Conservation (phyloP, 140 eudicot species). For the Senecio squalidus region DNA sequence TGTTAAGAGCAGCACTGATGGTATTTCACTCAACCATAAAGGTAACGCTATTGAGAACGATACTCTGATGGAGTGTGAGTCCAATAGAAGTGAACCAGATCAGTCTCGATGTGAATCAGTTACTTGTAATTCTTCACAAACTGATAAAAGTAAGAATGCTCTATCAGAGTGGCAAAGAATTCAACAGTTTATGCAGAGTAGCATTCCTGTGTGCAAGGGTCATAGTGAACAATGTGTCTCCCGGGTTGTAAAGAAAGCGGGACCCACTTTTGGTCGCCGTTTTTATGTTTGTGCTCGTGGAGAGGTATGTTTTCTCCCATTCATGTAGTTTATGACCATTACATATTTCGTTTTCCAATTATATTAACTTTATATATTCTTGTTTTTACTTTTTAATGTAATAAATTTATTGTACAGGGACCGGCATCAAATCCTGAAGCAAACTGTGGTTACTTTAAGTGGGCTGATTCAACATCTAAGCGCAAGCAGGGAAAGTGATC, state of each 20-base stretch:
- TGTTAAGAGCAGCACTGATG: conserved; percentile 23
- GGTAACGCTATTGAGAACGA: conserved; percentile 22
- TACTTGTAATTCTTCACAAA: conserved; percentile 32
- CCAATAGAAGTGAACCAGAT: conserved; percentile 12
- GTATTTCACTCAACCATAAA: conserved; percentile 23
- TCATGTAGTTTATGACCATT: too few species aligned
- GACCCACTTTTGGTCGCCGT: conserved; percentile 82
- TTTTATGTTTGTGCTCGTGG: conserved; percentile 96
- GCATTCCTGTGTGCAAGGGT: conserved; percentile 90
- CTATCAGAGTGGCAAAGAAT: conserved; percentile 90
- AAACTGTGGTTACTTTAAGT: conserved; percentile 81
- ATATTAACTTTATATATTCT: neutral
- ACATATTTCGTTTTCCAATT: too few species aligned
- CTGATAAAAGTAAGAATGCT: conserved; percentile 50
- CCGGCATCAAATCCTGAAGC: conserved; percentile 96
- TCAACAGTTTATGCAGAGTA: conserved; percentile 79
- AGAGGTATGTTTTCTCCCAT: conserved; percentile 50
- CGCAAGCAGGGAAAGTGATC: conserved; percentile 35
- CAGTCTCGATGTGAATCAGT: conserved; percentile 27
- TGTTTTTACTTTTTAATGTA: neutral
- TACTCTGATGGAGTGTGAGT: conserved; percentile 13
- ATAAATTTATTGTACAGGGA: conserved; percentile 44
- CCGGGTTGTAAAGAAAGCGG: conserved; percentile 88
- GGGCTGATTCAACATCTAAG: conserved; percentile 70
- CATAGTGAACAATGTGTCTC: conserved; percentile 87